These are phyloP conservation scores for Phaeoacremonium minimum DNA, from an alignment of 2,329 filamentous ascomycete species.

Conservation along the genomic window DNA sequence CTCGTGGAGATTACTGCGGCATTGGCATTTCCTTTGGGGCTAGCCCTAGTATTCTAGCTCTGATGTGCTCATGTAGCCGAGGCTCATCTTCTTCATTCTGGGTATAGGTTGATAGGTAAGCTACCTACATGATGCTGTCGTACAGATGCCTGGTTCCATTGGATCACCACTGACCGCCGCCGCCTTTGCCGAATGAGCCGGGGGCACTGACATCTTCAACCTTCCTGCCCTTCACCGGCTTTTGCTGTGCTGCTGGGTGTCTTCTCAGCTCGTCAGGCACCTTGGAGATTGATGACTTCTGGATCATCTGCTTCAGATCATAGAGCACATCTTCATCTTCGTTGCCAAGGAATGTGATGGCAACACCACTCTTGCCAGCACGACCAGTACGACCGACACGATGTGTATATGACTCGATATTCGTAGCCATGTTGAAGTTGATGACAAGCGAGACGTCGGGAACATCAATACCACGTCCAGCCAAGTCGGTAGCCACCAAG, in stretches of 20 bases:
- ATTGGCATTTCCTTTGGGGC: too few relatives aligned
- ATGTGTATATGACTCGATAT: conserved; percentile 94
- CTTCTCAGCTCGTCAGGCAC: conserved; percentile 88
- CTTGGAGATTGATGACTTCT: conserved; percentile 81
- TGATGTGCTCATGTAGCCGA: too few relatives aligned
- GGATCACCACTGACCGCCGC: conserved; percentile 15
- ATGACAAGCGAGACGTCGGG: conserved; percentile 89
- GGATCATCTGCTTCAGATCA: conserved; percentile 92
- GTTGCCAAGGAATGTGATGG: conserved; percentile 89
- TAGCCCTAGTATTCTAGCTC: too few relatives aligned
- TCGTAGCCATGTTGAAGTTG: conserved; percentile 98
- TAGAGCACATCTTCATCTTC: conserved; percentile 91
- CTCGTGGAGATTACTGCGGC: too few relatives aligned
- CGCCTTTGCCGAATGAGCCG: conserved; percentile 18
- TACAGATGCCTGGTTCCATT: too few relatives aligned
- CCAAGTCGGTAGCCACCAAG: conserved; percentile 91
- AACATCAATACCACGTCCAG: conserved; percentile 96
- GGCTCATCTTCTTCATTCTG: too few relatives aligned
- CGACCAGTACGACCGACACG: conserved; percentile 94
- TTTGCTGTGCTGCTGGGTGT: conserved; percentile 89
- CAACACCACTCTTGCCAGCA: conserved; percentile 93
- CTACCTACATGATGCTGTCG: too few relatives aligned
- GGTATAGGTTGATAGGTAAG: too few relatives aligned
- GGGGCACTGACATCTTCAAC: conserved; percentile 17
- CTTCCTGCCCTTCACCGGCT: conserved; percentile 45